Percentiles rank a stretch among this genome's conserved stretches.
These are phyloP conservation scores for Paraphaeosphaeria minitans DNA, from an alignment of 2,329 filamentous ascomycete genomes.

Conservation along the genomic window DNA sequence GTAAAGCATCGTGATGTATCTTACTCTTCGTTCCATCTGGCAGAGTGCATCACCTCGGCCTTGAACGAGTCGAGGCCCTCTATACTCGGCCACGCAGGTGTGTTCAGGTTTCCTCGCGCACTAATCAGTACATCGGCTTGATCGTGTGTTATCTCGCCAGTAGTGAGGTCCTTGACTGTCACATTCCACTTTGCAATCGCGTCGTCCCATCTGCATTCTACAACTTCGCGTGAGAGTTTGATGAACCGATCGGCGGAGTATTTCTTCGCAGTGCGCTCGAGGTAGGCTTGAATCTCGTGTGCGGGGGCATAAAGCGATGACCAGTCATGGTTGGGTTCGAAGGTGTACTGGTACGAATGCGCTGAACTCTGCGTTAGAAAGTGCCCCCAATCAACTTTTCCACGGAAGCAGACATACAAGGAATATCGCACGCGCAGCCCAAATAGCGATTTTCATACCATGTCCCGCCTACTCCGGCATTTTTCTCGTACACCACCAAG, in stretches of 20 bases:
- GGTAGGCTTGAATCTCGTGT: constrained; percentile 46
- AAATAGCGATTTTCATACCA: constrained; percentile 51
- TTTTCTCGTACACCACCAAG: constrained; percentile 52
- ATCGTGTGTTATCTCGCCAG: constrained; percentile 33
- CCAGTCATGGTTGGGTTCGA: constrained; percentile 51
- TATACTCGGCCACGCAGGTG: constrained; percentile 41
- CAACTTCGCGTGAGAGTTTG: constrained; percentile 43
- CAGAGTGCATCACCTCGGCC: constrained; percentile 45
- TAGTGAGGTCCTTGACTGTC: constrained; percentile 38
- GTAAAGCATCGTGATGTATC: neutral
- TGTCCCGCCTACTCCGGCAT: constrained; percentile 47
- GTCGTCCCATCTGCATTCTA: constrained; percentile 42
- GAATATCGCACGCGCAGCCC: constrained; percentile 52
- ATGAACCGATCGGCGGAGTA: constrained; percentile 47
- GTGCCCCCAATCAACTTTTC: neutral
- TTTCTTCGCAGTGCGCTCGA: constrained; percentile 42
- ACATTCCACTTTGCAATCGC: constrained; percentile 44
- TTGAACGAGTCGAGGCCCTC: constrained; percentile 38
- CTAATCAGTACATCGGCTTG: constrained; percentile 37
- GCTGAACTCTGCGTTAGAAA: constrained; percentile 9
- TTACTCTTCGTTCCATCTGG: constrained; percentile 42
- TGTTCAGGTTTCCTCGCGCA: constrained; percentile 42
- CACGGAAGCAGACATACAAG: constrained; percentile 26
- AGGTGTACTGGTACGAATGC: constrained; percentile 20
- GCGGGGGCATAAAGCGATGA: constrained; percentile 48